These are phyloP conservation scores for Volvox africanus DNA, from an alignment of 139 green algal genomes.

Conservation along the genomic window DNA sequence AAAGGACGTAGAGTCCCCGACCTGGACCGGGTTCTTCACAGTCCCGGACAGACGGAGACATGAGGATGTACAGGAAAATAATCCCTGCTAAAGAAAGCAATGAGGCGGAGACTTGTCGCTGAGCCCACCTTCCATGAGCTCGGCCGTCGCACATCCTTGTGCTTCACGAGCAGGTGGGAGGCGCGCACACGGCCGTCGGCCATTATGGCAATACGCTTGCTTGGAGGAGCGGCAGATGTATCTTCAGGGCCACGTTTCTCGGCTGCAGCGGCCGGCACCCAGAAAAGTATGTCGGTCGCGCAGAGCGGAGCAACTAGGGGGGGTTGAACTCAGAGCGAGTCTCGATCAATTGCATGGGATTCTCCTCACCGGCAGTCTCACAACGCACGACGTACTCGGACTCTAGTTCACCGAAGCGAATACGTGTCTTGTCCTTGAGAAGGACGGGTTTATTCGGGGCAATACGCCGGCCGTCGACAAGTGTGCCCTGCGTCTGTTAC, in stretches of 20 bases:
- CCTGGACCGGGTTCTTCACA: too few species aligned
- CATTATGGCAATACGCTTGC: constrained; percentile 38
- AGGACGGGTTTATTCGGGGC: constrained; percentile 66
- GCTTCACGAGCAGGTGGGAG: constrained; percentile 91
- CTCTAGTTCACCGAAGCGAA: constrained; percentile 56
- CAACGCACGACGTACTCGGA: constrained; percentile 51
- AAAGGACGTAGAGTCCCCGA: too few species aligned
- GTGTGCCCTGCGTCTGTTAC: constrained; percentile 67
- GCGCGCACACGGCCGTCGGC: constrained; percentile 65
- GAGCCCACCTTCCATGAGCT: constrained; percentile 82
- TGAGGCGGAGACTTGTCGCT: too few species aligned
- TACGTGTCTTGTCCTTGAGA: constrained; percentile 55
- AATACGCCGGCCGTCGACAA: constrained; percentile 53
- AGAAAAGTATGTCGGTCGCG: background rate
- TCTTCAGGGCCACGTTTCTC: constrained; percentile 50
- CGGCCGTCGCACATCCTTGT: constrained; percentile 77
- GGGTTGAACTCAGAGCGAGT: too few species aligned
- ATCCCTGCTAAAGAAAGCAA: too few species aligned
- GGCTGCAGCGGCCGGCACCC: constrained; percentile 29
- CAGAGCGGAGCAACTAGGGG: too few species aligned
- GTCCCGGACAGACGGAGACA: too few species aligned
- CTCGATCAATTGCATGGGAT: too few species aligned
- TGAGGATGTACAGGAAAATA: too few species aligned
- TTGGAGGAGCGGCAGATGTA: background rate
- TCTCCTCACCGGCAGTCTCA: constrained; percentile 60